These are phyloP conservation scores for Torulaspora microellipsoides DNA, from an alignment of 805 yeast genomes.

Conservation along the genomic window DNA sequence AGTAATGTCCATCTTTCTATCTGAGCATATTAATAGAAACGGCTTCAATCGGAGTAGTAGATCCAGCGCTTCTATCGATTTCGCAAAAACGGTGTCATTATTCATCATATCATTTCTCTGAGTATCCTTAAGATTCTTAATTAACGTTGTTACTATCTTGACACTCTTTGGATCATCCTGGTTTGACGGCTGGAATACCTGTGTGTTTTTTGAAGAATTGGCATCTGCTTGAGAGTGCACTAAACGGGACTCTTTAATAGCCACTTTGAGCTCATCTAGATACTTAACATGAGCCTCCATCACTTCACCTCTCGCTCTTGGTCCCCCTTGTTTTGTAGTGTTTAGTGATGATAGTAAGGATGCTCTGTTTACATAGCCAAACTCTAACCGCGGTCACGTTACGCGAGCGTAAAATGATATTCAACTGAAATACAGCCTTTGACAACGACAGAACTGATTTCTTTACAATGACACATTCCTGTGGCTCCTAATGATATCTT, in stretches of 20 bases:
- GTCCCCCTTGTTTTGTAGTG: too few relatives aligned
- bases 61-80: constrained; percentile 28
- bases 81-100: constrained; percentile 25
- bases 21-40: constrained; percentile 10
- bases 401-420: too few relatives aligned
- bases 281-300: constrained; percentile 31
- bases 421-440: too few relatives aligned
- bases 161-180: constrained; percentile 14
- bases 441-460: too few relatives aligned
- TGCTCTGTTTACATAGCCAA: too few relatives aligned
- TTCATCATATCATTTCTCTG: constrained; percentile 9
- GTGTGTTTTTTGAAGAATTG: not conserved
- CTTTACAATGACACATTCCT: too few relatives aligned
- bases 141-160: constrained; percentile 20
- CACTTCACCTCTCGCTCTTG: not conserved
- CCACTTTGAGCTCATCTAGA: constrained; percentile 29
- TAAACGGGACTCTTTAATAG: constrained; percentile 21
- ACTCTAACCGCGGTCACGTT: too few relatives aligned
- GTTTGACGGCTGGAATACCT: not conserved
- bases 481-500: too few relatives aligned
- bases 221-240: not conserved
- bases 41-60: constrained; percentile 24
- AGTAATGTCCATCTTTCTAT: constrained; percentile 15
- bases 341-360: too few relatives aligned
- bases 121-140: constrained; percentile 18